Evolutionary conservation across 306 rosid species (phyloP).

Genomic region (Pyrus communis): DNA sequence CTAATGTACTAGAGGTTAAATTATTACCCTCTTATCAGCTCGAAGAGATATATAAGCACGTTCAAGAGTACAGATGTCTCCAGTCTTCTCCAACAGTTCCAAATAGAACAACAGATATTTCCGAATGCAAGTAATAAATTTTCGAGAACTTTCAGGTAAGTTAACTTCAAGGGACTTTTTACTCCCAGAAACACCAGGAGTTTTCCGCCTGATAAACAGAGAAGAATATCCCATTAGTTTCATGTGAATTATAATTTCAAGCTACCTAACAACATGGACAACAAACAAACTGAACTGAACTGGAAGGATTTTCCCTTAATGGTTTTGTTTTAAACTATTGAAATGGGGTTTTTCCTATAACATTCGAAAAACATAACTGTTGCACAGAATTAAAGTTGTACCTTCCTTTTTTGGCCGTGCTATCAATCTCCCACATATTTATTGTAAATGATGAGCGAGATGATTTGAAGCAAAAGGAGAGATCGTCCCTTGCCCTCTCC

Average conservation of each 20-base stretch:
- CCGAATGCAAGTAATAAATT: constrained; percentile 91
- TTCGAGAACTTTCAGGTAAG: constrained; percentile 93
- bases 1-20: not conserved
- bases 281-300: not conserved
- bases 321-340: not conserved
- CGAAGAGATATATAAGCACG: constrained; percentile 87
- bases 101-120: constrained; percentile 84
- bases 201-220: constrained; percentile 63
- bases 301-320: no score
- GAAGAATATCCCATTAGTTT: constrained; percentile 21
- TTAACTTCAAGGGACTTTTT: constrained; percentile 81
- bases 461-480: constrained; percentile 97
- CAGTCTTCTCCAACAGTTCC: constrained; percentile 87
- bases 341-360: not conserved
- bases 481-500: constrained; percentile 90
- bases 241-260: constrained; percentile 4
- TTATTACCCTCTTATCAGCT: constrained; percentile 86
- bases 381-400: constrained; percentile 16
- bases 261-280: constrained; percentile 5
- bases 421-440: constrained; percentile 99
- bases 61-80: constrained; percentile 86
- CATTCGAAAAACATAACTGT: constrained; percentile 4
- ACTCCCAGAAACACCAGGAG: constrained; percentile 70
- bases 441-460: constrained; percentile 94
- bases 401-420: constrained; percentile 93